phyloP scores from a whole-genome alignment of 2,329 filamentous ascomycete genomes.

The Grosmannia clavigera region DNA sequence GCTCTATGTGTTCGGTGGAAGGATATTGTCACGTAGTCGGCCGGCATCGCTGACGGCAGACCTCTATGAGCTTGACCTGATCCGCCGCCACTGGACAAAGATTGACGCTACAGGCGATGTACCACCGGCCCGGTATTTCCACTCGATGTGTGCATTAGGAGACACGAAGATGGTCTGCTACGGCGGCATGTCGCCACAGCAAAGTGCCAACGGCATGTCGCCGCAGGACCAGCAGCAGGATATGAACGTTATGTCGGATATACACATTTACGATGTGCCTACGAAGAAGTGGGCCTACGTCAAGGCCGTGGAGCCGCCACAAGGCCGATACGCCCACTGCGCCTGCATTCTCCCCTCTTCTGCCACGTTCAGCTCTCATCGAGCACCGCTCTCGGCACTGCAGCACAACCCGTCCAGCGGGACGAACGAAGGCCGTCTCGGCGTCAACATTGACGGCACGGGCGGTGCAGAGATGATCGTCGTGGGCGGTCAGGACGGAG shows the following conservation, averaged over 20 bases:
- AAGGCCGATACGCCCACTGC: slow-evolving; percentile 93
- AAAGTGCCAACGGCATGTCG: slow-evolving; percentile 31
- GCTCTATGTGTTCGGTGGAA: slow-evolving; percentile 89
- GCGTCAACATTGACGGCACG: slow-evolving; percentile 76
- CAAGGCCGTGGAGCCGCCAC: slow-evolving; percentile 66
- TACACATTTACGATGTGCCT: slow-evolving; percentile 84
- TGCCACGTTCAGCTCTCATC: slow-evolving; percentile 72
- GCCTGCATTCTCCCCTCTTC: slow-evolving; percentile 84
- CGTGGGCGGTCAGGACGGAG: slow-evolving; percentile 88
- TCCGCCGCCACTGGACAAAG: slow-evolving; percentile 86
- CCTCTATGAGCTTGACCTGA: slow-evolving; percentile 85
- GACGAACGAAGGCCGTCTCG: slow-evolving; percentile 80
- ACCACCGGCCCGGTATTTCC: slow-evolving; percentile 88
- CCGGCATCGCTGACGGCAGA: slow-evolving; percentile 75
- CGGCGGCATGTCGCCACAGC: slow-evolving; percentile 86
- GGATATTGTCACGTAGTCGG: slow-evolving; percentile 71
- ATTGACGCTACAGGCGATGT: slow-evolving; percentile 73
- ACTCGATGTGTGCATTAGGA: slow-evolving; percentile 86
- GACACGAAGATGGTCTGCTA: slow-evolving; percentile 97
- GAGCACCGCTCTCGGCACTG: slow-evolving; percentile 72
- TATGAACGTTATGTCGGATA: slow-evolving; percentile 94
- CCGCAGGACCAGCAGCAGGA: slow-evolving; percentile 62
- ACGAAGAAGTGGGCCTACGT: slow-evolving; percentile 78
- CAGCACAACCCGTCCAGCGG: slow-evolving; percentile 75
- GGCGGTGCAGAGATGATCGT: slow-evolving; percentile 96